phyloP scores from a whole-genome alignment of 768 basidiomycete species.

The Phallus indusiatus region DNA sequence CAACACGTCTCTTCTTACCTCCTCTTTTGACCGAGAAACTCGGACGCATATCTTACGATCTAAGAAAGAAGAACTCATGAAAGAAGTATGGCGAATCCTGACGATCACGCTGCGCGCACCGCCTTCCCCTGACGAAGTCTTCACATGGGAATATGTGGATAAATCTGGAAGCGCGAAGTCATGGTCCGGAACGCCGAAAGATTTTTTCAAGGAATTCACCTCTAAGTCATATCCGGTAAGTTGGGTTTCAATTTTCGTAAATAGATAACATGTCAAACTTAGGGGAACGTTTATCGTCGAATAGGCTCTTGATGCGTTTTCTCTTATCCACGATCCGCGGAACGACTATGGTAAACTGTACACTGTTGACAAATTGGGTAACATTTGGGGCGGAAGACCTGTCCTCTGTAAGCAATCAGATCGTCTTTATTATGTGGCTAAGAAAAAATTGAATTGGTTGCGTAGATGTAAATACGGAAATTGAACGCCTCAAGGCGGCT shows the following conservation, averaged over 20 bases:
- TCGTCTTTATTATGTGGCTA: neutral
- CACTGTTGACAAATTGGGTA: constrained; percentile 88
- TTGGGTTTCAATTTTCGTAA: constrained; percentile 8
- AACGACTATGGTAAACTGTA: constrained; percentile 77
- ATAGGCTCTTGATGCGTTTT: constrained; percentile 71
- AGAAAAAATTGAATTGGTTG: neutral
- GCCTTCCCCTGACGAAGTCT: constrained; percentile 57
- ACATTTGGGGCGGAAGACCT: constrained; percentile 79
- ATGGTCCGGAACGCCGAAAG: constrained; percentile 74
- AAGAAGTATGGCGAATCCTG: constrained; percentile 77
- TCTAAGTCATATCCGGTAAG: constrained; percentile 46
- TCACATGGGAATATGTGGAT: constrained; percentile 87
- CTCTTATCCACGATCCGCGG: constrained; percentile 90
- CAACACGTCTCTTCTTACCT: constrained; percentile 40
- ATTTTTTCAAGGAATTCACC: constrained; percentile 66
- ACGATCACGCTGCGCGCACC: constrained; percentile 82
- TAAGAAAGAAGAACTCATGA: constrained; percentile 79
- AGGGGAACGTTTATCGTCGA: neutral
- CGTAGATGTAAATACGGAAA: constrained; percentile 83
- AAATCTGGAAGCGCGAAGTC: constrained; percentile 50
- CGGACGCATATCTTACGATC: constrained; percentile 50
- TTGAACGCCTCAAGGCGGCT: constrained; percentile 68
- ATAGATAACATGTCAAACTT: too few species aligned
- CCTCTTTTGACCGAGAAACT: constrained; percentile 34
- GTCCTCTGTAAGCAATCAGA: constrained; percentile 58